These are phyloP conservation scores for Lepidium didymum DNA, from an alignment of 345 rosid species.

Conservation along the genomic window DNA sequence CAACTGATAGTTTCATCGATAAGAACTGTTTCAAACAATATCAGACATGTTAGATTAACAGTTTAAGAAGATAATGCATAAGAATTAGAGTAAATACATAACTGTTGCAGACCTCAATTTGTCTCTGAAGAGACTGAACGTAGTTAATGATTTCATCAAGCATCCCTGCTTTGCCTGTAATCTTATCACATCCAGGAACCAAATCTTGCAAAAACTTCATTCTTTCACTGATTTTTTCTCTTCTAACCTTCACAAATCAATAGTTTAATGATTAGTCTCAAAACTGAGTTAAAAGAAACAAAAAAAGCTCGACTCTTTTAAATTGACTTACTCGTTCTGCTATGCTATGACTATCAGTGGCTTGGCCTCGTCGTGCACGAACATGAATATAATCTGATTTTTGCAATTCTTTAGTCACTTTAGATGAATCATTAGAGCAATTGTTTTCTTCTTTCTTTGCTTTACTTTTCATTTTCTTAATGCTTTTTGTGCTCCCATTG, in stretches of 20 bases:
- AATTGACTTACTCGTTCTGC: slow-evolving; percentile 79
- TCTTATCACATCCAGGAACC: slow-evolving; percentile 96
- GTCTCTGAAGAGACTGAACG: slow-evolving; percentile 93
- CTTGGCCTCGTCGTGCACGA: slow-evolving; percentile 95
- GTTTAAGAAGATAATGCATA: neutral
- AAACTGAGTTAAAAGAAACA: neutral
- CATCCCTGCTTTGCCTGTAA: slow-evolving; percentile 98
- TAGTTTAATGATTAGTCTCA: neutral
- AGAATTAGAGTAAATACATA: neutral
- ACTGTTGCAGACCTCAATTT: slow-evolving; percentile 65
- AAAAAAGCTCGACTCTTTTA: neutral
- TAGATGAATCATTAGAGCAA: slow-evolving; percentile 62
- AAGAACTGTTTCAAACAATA: slow-evolving; percentile 55
- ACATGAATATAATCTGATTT: slow-evolving; percentile 92
- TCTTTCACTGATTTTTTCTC: slow-evolving; percentile 96
- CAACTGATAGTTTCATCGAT: slow-evolving; percentile 95
- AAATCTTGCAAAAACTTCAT: slow-evolving; percentile 96
- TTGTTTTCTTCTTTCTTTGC: slow-evolving; percentile 29
- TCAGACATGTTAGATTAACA: slow-evolving; percentile 17
- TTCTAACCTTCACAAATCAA: slow-evolving; percentile 54
- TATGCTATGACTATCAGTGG: slow-evolving; percentile 96
- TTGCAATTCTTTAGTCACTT: slow-evolving; percentile 34
- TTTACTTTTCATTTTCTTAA: slow-evolving; percentile 28
- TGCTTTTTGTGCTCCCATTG: slow-evolving; percentile 30
- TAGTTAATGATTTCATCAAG: slow-evolving; percentile 98